Percentiles rank a stretch among this genome's conserved stretches.
Conservation (phyloP, 768 basidiomycete species). For the Pulveroboletus frians region DNA sequence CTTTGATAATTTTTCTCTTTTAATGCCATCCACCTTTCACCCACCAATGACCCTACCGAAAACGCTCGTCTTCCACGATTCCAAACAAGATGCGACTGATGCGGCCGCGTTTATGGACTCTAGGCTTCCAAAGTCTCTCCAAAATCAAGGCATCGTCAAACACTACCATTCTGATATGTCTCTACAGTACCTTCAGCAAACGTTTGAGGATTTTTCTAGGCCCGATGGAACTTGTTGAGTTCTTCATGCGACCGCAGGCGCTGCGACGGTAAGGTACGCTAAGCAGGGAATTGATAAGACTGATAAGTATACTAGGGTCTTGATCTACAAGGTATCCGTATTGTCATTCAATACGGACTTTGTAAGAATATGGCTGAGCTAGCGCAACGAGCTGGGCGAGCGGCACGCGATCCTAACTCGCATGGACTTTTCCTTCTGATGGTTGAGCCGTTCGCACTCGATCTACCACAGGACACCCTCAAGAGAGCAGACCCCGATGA, state of each 20-base stretch:
- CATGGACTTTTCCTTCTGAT: not conserved
- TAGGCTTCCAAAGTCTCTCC: not conserved
- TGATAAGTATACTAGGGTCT: not conserved
- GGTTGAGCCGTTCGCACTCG: not conserved
- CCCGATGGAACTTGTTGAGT: not conserved
- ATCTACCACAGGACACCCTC: not conserved
- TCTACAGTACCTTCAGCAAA: not conserved
- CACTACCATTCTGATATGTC: not conserved
- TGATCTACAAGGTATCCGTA: not conserved
- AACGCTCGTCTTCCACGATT: not conserved
- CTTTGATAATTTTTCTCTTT: not conserved
- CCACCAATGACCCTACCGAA: not conserved
- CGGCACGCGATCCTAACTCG: not conserved
- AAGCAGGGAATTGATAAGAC: not conserved
- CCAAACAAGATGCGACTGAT: not conserved
- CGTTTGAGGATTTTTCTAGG: not conserved
- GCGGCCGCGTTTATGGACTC: not conserved
- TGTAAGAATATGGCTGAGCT: not conserved
- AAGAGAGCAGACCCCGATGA: not conserved
- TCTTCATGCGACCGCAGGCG: not conserved
- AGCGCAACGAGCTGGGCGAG: not conserved
- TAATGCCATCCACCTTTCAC: not conserved
- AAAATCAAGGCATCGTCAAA: not conserved
- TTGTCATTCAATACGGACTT: not conserved
- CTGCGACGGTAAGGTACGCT: not conserved